Evolutionary conservation across 257 asterid species (phyloP).

Genomic region (Gentiana straminea): DNA sequence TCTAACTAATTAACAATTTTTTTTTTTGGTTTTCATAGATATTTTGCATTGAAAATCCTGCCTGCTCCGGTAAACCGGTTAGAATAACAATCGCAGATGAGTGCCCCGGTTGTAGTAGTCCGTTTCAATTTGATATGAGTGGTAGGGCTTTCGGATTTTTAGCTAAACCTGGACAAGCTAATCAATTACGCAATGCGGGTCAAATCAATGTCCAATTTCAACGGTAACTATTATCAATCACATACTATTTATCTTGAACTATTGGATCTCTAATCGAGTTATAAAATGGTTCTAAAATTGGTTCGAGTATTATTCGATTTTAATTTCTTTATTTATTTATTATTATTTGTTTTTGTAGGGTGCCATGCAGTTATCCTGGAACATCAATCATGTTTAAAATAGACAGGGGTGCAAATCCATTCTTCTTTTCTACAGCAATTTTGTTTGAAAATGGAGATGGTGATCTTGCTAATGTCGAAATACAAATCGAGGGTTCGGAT

Average conservation of each 20-base stretch:
- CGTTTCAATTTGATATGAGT: constrained; percentile 21
- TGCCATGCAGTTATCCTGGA: constrained; percentile 7
- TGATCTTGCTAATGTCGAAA: constrained; percentile 10
- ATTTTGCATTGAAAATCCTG: constrained; percentile 10
- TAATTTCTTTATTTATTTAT: not conserved
- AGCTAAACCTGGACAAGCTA: constrained; percentile 18
- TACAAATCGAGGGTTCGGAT: not conserved
- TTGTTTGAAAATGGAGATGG: constrained; percentile 18
- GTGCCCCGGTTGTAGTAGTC: constrained; percentile 15
- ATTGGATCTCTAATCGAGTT: too few species aligned
- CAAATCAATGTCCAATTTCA: constrained; percentile 4
- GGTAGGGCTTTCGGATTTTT: constrained; percentile 20
- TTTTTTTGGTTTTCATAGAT: constrained; percentile 2
- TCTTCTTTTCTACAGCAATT: constrained; percentile 1
- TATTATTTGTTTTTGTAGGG: constrained; percentile 9
- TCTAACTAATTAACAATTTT: too few species aligned
- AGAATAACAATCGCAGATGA: constrained; percentile 14
- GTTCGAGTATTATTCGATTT: too few species aligned
- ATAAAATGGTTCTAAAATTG: too few species aligned
- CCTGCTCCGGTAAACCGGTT: constrained; percentile 15
- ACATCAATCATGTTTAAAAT: constrained; percentile 13
- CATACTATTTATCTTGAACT: not conserved
- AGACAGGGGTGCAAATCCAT: constrained; percentile 15
- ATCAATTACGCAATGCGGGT: constrained; percentile 15
- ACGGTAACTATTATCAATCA: not conserved